A percentile compares a stretch with the other conserved stretches of the same genome.
Conservation (phyloP, 768 basidiomycete genomes). For the Lentinula aciculospora region DNA sequence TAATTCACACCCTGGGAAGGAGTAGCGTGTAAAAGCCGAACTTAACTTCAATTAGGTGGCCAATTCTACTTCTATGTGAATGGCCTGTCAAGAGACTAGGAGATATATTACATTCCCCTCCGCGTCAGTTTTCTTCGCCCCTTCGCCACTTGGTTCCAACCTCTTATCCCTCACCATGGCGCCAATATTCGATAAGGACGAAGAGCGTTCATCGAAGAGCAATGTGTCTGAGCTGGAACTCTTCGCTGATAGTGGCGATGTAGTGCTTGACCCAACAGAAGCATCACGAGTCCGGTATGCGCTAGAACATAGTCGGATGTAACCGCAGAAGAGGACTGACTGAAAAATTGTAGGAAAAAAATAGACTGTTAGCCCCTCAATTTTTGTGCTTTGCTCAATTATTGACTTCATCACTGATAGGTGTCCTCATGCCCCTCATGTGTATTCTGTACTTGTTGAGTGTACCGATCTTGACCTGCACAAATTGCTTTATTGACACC, state of each 20-base stretch:
- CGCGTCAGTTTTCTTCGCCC: neutral
- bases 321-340: too few species aligned
- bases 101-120: neutral
- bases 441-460: conserved; percentile 54
- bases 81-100: neutral
- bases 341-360: conserved; percentile 34
- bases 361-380: conserved; percentile 49
- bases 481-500: neutral
- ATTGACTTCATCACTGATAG: conserved; percentile 19
- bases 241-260: neutral
- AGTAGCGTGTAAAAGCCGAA: too few species aligned
- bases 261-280: conserved; percentile 43
- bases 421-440: conserved; percentile 1
- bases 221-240: neutral
- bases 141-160: neutral
- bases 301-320: too few species aligned
- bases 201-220: neutral
- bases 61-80: neutral
- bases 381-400: conserved; percentile 63
- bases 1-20: too few species aligned
- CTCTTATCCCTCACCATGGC: neutral
- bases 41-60: too few species aligned
- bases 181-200: neutral
- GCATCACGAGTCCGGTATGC: conserved; percentile 44
- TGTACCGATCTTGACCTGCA: neutral